Conservation (phyloP, 1,284 basidiomycete genomes). For the Ceratobasidium sp. region DNA sequence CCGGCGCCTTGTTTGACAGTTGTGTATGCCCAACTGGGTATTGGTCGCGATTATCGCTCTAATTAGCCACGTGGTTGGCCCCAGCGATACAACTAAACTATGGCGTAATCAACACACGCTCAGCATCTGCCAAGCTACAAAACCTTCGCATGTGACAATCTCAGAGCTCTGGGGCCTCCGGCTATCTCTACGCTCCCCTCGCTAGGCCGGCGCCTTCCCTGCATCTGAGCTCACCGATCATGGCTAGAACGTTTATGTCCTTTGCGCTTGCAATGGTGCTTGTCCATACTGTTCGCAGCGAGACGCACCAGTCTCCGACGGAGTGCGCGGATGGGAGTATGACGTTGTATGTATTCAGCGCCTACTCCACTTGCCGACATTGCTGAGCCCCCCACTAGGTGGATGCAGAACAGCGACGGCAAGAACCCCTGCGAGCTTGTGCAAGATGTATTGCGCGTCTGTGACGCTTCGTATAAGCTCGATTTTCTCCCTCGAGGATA, state of each 20-base stretch:
- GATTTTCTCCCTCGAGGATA: conserved; percentile 24
- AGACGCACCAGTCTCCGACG: conserved; percentile 1
- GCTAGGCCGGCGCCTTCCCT: no score
- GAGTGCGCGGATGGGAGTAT: conserved; percentile 30
- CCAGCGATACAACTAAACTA: not conserved
- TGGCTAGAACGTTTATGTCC: no score
- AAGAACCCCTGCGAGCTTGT: conserved; percentile 29
- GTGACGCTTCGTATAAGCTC: conserved; percentile 5
- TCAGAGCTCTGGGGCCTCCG: not conserved
- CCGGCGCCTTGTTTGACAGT: not conserved
- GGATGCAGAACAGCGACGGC: conserved; percentile 29
- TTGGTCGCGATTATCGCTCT: not conserved
- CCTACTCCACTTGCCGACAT: not conserved
- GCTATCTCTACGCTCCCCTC: not conserved
- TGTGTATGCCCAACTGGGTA: not conserved
- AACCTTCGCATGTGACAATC: not conserved
- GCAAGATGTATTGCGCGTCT: conserved; percentile 31
- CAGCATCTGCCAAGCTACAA: not conserved
- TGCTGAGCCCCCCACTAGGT: conserved; percentile 1
- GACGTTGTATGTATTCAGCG: conserved; percentile 20
- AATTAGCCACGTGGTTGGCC: not conserved
- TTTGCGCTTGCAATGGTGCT: no score
- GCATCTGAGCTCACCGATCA: not conserved
- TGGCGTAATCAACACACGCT: not conserved
- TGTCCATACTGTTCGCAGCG: not conserved